Evolutionary conservation across 495 filamentous ascomycete genomes (phyloP), one percentile per base, ranked within the genome.

Genomic region (Platismatia glauca): DNA sequence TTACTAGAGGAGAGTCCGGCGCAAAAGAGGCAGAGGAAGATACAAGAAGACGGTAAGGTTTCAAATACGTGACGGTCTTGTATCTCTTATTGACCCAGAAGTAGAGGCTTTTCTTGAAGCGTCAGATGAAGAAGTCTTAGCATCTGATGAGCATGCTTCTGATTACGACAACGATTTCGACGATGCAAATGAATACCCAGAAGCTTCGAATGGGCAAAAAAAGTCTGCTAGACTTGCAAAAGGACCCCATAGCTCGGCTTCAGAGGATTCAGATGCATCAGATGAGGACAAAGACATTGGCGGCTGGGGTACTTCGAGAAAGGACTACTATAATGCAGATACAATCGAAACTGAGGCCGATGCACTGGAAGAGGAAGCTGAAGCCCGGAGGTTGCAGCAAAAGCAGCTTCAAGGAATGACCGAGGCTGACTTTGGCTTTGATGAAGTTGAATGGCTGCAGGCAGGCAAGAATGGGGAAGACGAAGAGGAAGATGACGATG

Each of bases 281-380:
- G 86, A 87, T 20, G 88, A 87, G 15, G 88, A 90, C 63, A 86
- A 87, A 8, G 84, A 85, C n/a, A 82, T 86, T 62, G 84, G 83
- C 35, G 94, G 83, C 69, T 94, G 90, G 90, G 95, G 94, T 43
- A 82, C 85, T 4, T 91, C 90, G 4, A 94, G 83, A 70, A 88
- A 87, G 63, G 91, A 95, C 64, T 93, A 97, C 72, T 98, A 98
- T 74, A 81, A 95, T 77, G 89, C 89, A 39, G 90, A 95, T 69
- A 79, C 82, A 27, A 95, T 94, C 60, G 89, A 95, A 72, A 96
- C 90, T 8, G 93, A 96, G 72, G 85, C 85, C 58, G 93, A 95
- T 79, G 92, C 93, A 1, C 72, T 94, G 61, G 91, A 91, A 67
- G 94, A 98, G 77, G 95, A 97, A 72, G 81, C 82, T 9, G 94